Evolutionary conservation across 768 basidiomycete genomes (phyloP).

Genomic region (Russula compacta): DNA sequence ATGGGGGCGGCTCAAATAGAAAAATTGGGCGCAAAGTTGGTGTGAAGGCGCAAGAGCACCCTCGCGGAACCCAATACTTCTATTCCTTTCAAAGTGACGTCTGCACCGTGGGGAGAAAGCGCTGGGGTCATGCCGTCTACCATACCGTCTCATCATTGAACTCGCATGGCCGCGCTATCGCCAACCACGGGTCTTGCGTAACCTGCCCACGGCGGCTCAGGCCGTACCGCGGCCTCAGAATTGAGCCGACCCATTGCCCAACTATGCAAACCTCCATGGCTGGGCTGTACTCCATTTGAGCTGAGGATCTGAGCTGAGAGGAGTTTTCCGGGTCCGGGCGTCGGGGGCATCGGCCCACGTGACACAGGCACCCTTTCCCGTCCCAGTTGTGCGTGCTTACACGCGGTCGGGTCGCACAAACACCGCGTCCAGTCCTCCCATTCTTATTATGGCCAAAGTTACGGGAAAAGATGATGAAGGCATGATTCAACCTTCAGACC

Average conservation of each 20-base stretch:
- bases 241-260: not conserved
- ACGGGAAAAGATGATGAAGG: not conserved
- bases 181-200: not conserved
- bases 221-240: not conserved
- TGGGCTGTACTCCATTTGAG: no score
- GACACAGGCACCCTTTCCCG: no score
- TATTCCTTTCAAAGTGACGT: not conserved
- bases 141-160: not conserved
- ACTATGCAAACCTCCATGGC: no score
- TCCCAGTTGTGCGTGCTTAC: no score
- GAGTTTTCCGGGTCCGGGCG: no score
- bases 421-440: not conserved
- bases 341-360: no score
- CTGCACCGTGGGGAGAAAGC: not conserved
- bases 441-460: not conserved
- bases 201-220: not conserved
- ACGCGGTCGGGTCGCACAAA: no score
- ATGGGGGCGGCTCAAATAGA: not conserved
- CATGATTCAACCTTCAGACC: no score
- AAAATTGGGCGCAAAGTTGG: not conserved
- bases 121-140: not conserved
- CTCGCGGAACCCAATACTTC: not conserved
- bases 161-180: not conserved
- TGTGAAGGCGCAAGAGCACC: not conserved
- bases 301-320: no score